These are phyloP conservation scores for Suhomyces faveliae DNA, from an alignment of 805 yeast genomes.

Conservation along the genomic window DNA sequence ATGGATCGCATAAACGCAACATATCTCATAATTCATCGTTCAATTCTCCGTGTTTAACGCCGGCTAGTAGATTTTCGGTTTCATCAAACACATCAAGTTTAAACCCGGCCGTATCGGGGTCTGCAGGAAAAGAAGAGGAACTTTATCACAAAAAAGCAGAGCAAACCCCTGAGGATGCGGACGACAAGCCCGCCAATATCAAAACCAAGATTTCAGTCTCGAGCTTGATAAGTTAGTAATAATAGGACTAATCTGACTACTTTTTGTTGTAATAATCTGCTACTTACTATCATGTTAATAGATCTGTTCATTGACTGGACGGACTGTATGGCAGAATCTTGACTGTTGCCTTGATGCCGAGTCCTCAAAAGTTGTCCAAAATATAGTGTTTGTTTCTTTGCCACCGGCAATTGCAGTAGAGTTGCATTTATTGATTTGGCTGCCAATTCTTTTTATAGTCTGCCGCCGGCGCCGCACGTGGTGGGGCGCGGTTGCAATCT, in stretches of 20 bases:
- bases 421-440: not conserved
- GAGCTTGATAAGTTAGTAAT: slow-evolving; percentile 25
- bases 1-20: slow-evolving; percentile 23
- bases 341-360: no score
- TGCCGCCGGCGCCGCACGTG: not conserved
- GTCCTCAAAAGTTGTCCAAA: no score
- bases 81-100: slow-evolving; percentile 15
- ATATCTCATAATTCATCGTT: slow-evolving; percentile 31
- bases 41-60: slow-evolving; percentile 27
- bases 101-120: not conserved
- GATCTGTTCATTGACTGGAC: slow-evolving; percentile 4
- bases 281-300: not conserved
- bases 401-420: not conserved
- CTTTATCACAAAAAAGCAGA: slow-evolving; percentile 4
- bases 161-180: not conserved
- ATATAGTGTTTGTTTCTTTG: no score
- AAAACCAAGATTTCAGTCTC: slow-evolving; percentile 34
- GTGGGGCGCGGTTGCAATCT: not conserved
- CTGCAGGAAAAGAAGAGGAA: slow-evolving; percentile 10
- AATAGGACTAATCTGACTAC: not conserved
- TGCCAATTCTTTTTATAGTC: not conserved
- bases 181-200: not conserved
- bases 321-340: not conserved
- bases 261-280: no score
- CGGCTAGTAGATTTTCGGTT: slow-evolving; percentile 24